Conservation (phyloP, 169 alveolate species). For the Plasmodium cynomolgi region DNA sequence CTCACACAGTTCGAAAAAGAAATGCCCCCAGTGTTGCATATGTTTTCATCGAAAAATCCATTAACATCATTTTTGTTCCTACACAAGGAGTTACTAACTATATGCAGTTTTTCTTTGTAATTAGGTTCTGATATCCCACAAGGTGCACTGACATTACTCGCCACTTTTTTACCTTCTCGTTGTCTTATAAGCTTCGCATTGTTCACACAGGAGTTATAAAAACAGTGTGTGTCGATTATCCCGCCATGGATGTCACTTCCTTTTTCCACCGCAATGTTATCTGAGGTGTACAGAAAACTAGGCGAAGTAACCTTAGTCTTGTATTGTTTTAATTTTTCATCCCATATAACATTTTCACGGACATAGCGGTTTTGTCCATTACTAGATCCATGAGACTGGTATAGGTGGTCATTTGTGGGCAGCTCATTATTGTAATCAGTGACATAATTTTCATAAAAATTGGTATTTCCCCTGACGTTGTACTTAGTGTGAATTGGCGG, state of each 20-base stretch:
- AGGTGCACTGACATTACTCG: neutral
- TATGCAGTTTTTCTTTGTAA: neutral
- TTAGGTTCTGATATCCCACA: neutral
- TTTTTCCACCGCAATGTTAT: neutral
- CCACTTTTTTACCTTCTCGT: neutral
- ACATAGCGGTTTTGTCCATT: neutral
- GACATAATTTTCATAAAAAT: conserved; percentile 4
- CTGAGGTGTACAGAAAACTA: neutral
- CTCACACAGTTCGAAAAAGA: neutral
- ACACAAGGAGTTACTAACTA: neutral
- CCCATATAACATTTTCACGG: neutral
- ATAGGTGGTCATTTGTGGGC: neutral
- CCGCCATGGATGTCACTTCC: neutral
- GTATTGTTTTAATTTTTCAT: conserved; percentile 2
- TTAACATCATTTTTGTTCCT: conserved; percentile 6
- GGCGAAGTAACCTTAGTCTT: neutral
- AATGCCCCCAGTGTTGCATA: neutral
- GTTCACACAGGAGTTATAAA: conserved; percentile 7
- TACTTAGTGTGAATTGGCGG: conserved; percentile 4
- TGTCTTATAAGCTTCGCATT: conserved; percentile 11
- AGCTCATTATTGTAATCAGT: neutral
- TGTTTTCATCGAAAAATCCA: neutral
- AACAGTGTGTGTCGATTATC: neutral
- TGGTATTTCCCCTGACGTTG: neutral
- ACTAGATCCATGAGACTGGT: neutral